Base-by-base conservation (phyloP, 2,329 filamentous ascomycete species). In the Hypoxylon rubiginosum region DNA sequence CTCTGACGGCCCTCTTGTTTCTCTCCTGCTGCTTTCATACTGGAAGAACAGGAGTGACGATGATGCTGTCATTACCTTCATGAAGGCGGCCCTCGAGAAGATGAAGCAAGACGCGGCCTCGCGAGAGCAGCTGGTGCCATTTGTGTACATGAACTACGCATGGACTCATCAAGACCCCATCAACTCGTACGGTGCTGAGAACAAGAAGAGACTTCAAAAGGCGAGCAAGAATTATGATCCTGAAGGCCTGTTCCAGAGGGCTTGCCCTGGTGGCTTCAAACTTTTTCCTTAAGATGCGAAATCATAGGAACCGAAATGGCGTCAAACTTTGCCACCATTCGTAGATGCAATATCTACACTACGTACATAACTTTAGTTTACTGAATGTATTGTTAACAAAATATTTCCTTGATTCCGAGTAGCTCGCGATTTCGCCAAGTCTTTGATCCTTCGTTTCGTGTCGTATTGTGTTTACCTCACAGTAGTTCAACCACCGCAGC, bases 151-250 rank as follows among this genome's bases (percentile, higher is more conserved):
- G 32, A 73, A 73, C 58, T 73, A 73, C 45, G 55, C 72, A 2
- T 55, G 28, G 24, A 62, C 28, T 11, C 62, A 46, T 13, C 71
- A 73, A 49, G 63, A 72, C 32, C 62, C 64, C 0, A 59, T 72
- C 21, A 26, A 36, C 6, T 69, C 64, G 6, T 74, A 72, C 36
- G 71, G 71, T 2, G 58, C 26, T 0, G 58, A 60, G 4, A 71
- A 63, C 45, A 64, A 66, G 17, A 43, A 39, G 2, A 24, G 34
- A 1, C 63, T 76, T 10, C 66, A 66, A 43, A 28, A 57, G 1
- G 69, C 67, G 3, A 74, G 72, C 57, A 56, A 61, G 43, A 70
- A 69, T 34, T 75, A 70, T 43, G 75, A 77, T 36, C 75, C 73
- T 0, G 49, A 63, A 1, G 73, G 72, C 13, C 34, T 77, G 2